phyloP scores from a whole-genome alignment of 495 filamentous ascomycete genomes.

The Lasiosphaeriaceae sp. region DNA sequence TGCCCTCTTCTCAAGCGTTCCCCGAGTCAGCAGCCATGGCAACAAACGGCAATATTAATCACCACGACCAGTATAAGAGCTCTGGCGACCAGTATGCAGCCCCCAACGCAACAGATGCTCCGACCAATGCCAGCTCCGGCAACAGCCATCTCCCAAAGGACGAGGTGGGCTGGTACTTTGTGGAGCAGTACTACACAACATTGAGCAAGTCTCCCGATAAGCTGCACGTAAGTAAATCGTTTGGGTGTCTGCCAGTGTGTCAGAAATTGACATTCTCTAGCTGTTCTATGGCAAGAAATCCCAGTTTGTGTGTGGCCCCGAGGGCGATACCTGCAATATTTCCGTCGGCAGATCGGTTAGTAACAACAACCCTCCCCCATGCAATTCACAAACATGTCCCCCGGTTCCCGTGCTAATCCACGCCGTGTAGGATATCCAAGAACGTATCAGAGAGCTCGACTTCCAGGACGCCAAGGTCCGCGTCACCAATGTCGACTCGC shows the following conservation, averaged over 20 bases:
- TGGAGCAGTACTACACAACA: constrained; percentile 98
- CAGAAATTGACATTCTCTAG: constrained; percentile 27
- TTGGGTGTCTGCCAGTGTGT: constrained; percentile 1
- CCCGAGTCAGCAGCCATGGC: constrained; percentile 38
- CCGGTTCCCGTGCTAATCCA: not conserved
- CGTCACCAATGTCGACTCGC: constrained; percentile 95
- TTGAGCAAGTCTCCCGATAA: constrained; percentile 91
- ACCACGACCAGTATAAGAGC: constrained; percentile 22
- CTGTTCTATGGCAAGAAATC: constrained; percentile 81
- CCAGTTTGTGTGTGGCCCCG: constrained; percentile 77
- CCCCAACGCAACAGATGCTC: constrained; percentile 17
- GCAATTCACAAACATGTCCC: not conserved
- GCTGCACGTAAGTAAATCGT: constrained; percentile 64
- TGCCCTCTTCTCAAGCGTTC: not conserved
- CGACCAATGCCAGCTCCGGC: constrained; percentile 16
- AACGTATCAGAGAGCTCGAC: constrained; percentile 85
- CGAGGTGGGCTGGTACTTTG: constrained; percentile 98
- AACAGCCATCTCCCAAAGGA: constrained; percentile 56
- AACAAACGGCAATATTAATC: constrained; percentile 43
- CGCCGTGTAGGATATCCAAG: constrained; percentile 73
- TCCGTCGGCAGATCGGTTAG: constrained; percentile 81
- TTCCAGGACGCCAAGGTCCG: constrained; percentile 98
- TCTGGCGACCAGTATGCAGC: constrained; percentile 31
- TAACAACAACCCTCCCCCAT: constrained; percentile 3
- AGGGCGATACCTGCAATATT: constrained; percentile 80